Base-by-base conservation (phyloP, 2,329 filamentous ascomycete species). In the Aureobasidium lini region DNA sequence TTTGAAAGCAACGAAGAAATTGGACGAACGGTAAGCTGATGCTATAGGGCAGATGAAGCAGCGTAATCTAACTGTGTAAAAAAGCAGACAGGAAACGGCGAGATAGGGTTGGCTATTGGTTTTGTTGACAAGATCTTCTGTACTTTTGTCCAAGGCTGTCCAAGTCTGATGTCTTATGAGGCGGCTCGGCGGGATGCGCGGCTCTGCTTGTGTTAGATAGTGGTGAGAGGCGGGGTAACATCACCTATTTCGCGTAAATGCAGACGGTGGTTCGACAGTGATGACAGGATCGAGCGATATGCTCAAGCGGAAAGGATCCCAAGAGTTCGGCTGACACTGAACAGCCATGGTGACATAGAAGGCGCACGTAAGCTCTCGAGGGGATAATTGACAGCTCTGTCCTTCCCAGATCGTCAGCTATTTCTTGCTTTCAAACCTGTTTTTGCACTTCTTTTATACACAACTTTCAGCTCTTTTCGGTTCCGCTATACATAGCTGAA, bases 291-390 rank as follows among this genome's bases (percentile, higher is more conserved):
- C 49, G 49, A 40, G 49, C 7, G 42, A 44, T 28, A 28, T 44
- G 9, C 18, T 7, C 18, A 29, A 52, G 11, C 23, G 13, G 13
- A 40, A 40, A 52, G 49, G n/a, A 16, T 39, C 16, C 37, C 15
- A 39, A 10, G 47, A 7, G 23, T 39, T n/a, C 11, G 32, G 13
- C 47, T 37, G 47, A 50, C 47, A 28, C 47, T 11, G 32, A 31
- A 36, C n/a, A 37, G 47, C 31, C 32, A 7, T 46, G 40, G 42
- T 57, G 52, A 57, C 52, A 57, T 57, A 42, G 52, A 57, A 37
- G 52, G 52, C 52, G 50, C 50, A 42, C 36, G 52, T 57, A 46
- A 57, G 52, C 52, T 57, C 52, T 23, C 23, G 23, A 23, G 23
- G 23, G 23, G 23, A 23, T 23, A 23, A 23, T 23, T 23, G 23